Evolutionary conservation across 129 eudicot genomes (phyloP), one percentile per base, ranked within the genome.

Genomic region (Kitagawia praeruptora): DNA sequence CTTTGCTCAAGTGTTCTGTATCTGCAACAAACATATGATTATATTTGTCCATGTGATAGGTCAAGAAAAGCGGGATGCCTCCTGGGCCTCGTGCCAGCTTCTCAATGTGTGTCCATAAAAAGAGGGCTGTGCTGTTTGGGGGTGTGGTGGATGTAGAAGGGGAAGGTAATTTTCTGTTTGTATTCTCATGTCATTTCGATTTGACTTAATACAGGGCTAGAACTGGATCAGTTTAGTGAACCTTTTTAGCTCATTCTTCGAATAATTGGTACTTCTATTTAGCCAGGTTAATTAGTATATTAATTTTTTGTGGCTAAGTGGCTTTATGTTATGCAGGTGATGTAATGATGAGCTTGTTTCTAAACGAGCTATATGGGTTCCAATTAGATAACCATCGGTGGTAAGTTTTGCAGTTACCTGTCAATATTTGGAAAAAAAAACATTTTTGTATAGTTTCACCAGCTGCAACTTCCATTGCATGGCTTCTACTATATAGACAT

Each of bases 41-140:
- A 46, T 70, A 82, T 63, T 3, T 69, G 39, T 19, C 74, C 66
- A 53, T 76, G 27, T 80, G 73, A 37, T 70, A 94, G 98, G 96
- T 94, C 53, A 94, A 92, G 89, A 94, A 92, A 88, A 93, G 93
- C 76, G 98, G 98, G 86, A 91, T 94, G 96, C 98, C 98, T 76
- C 98, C 98, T 77, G 98, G 97, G 42, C 87, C 97, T 82, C 96
- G 98, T 87, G 98, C 98, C 84, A 93, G 98, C 70, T 94, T 94
- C 86, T 89, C 97, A 39, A 88, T 92, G 92, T 88, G 93, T 82
- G 92, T 94, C 78, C 98, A 94, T 83, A 94, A 94, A 84, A 94
- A 94, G 82, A 82, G 98, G 83, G 96, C 94, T n/a, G 76, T 94
- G 79, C 87, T 94, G 58, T 94, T 88, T 86, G 98, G 98, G 51